These are phyloP conservation scores for Suhomyces prunicola DNA, from an alignment of 805 yeast genomes.

Conservation along the genomic window DNA sequence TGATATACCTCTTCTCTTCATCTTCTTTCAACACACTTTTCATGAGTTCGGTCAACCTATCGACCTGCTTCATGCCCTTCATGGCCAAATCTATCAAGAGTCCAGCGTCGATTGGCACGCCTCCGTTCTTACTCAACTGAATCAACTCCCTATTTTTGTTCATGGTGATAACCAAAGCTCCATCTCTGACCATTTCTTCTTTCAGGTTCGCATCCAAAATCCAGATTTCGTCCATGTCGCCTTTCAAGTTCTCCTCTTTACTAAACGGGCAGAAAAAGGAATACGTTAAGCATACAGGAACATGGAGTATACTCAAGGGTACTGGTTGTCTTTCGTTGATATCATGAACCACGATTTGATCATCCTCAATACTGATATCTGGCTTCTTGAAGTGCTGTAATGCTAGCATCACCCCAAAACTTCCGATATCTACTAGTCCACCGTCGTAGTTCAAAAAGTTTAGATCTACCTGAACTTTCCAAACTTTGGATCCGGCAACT, in stretches of 20 bases:
- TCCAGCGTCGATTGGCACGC: slow-evolving; percentile 73
- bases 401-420: slow-evolving; percentile 87
- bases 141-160: slow-evolving; percentile 90
- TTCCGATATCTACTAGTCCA: slow-evolving; percentile 84
- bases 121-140: slow-evolving; percentile 88
- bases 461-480: slow-evolving; percentile 88
- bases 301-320: slow-evolving; percentile 77
- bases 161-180: slow-evolving; percentile 78
- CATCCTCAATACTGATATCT: slow-evolving; percentile 64
- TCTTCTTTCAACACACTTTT: slow-evolving; percentile 54
- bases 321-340: slow-evolving; percentile 82
- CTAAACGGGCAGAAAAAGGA: slow-evolving; percentile 73
- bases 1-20: slow-evolving; percentile 43
- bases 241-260: slow-evolving; percentile 67
- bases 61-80: slow-evolving; percentile 63
- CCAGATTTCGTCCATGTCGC: slow-evolving; percentile 56
- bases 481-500: slow-evolving; percentile 84
- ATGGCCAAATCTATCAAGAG: slow-evolving; percentile 65
- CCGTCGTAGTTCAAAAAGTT: slow-evolving; percentile 91
- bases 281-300: slow-evolving; percentile 87
- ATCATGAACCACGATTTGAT: slow-evolving; percentile 63
- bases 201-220: slow-evolving; percentile 71
- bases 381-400: slow-evolving; percentile 80
- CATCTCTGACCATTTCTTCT: slow-evolving; percentile 76
- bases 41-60: slow-evolving; percentile 61